phyloP scores from a whole-genome alignment of 768 basidiomycete species.

The Leccinum incarnatum region DNA sequence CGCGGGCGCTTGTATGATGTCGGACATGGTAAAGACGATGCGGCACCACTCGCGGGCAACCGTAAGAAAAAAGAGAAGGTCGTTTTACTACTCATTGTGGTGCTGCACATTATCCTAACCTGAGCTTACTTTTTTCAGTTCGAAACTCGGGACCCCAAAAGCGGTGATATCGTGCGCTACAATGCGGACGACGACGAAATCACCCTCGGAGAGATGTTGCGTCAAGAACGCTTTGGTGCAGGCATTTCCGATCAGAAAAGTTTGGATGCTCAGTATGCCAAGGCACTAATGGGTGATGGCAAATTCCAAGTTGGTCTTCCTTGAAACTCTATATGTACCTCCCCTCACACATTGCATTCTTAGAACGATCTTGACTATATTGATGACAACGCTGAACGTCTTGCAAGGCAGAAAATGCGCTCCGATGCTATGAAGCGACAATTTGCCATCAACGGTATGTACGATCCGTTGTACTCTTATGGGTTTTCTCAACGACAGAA shows the following conservation, averaged over 20 bases:
- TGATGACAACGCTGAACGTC: conserved; percentile 93
- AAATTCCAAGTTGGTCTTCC: conserved; percentile 67
- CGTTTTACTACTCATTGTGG: not conserved
- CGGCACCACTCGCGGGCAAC: conserved; percentile 56
- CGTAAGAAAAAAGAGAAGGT: conserved; percentile 77
- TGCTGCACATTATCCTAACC: conserved; percentile 1
- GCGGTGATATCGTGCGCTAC: conserved; percentile 84
- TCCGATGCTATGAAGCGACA: conserved; percentile 95
- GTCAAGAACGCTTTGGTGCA: conserved; percentile 88
- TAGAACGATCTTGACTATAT: conserved; percentile 91
- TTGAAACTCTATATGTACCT: not conserved
- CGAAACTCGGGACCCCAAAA: conserved; percentile 87
- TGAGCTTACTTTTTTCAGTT: conserved; percentile 42
- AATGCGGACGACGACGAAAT: conserved; percentile 89
- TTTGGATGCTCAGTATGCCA: conserved; percentile 85
- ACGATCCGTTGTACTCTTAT: not conserved
- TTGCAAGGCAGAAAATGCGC: conserved; percentile 93
- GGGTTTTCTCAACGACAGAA: not conserved
- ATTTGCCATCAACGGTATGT: conserved; percentile 89
- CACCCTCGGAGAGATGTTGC: conserved; percentile 86
- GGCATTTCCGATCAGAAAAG: conserved; percentile 91
- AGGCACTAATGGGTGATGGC: conserved; percentile 82
- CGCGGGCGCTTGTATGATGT: conserved; percentile 87
- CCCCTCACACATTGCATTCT: not conserved
- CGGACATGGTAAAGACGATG: conserved; percentile 71